Conservation (phyloP, 345 rosid species). For the Corymbia maculata region DNA sequence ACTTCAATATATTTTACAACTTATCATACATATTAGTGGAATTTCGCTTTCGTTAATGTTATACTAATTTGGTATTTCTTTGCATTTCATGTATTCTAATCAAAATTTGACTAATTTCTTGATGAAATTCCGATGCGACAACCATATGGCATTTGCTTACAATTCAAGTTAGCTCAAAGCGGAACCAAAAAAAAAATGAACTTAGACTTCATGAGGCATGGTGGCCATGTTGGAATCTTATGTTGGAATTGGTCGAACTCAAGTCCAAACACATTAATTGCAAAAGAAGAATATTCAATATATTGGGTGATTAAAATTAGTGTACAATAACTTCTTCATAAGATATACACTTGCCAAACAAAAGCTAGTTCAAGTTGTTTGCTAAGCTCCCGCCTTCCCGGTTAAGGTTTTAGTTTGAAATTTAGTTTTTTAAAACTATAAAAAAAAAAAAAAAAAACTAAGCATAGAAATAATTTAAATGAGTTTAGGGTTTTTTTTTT, state of each 20-base stretch:
- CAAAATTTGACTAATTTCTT: rapidly evolving
- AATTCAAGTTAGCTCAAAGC: not conserved
- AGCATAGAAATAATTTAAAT: no score
- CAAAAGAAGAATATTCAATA: not conserved
- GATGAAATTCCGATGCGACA: rapidly evolving
- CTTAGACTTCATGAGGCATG: not conserved
- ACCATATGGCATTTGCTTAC: rapidly evolving
- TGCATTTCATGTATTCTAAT: not conserved
- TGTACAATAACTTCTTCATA: not conserved
- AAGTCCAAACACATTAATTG: no score
- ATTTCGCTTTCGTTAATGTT: not conserved
- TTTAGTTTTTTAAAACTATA: no score
- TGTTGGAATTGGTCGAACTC: no score
- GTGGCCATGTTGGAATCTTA: no score
- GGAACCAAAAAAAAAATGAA: no score
- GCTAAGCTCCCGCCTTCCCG: no score
- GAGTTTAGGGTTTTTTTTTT: no score
- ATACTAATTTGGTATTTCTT: not conserved
- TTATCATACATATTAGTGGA: not conserved
- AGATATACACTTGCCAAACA: not conserved
- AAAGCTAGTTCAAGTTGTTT: not conserved
- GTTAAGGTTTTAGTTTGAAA: no score
- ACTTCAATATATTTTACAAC: no score
- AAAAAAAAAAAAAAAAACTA: no score
- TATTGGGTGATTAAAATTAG: rapidly evolving